Conservation (phyloP, 768 basidiomycete genomes). For the Symmetrospora coprosmae region DNA sequence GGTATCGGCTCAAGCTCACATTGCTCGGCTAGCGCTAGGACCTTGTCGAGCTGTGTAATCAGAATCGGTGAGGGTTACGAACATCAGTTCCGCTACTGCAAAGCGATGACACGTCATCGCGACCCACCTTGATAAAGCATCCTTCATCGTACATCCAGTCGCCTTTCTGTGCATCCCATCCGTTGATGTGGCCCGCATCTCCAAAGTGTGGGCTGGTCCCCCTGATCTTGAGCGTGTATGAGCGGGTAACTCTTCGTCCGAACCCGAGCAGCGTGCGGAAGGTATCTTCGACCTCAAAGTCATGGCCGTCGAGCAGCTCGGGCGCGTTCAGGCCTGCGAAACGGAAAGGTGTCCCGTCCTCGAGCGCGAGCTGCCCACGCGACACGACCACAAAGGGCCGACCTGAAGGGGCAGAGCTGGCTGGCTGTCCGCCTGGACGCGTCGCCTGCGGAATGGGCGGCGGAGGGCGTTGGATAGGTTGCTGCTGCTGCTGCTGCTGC, state of each 20-base stretch:
- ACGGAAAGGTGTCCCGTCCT: conserved; percentile 24
- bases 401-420: not conserved
- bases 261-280: conserved; percentile 23
- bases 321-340: conserved; percentile 31
- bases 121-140: not conserved
- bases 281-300: conserved; percentile 29
- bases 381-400: conserved; percentile 1
- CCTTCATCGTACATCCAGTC: conserved; percentile 16
- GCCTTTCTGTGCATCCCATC: conserved; percentile 12
- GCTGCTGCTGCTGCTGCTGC: not conserved
- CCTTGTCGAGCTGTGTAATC: conserved; percentile 3
- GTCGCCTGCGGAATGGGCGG: conserved; percentile 14
- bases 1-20: not conserved
- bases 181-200: conserved; percentile 14
- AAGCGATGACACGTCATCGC: no score
- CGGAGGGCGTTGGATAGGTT: not conserved
- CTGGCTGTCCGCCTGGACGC: not conserved
- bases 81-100: no score
- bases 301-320: conserved; percentile 29
- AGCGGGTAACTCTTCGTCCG: conserved; percentile 5
- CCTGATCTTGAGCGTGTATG: conserved; percentile 12
- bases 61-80: no score
- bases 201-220: conserved; percentile 19
- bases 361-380: not conserved
- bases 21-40: conserved; percentile 3